Base-by-base conservation (phyloP, 495 filamentous ascomycete genomes). In the Lasiosphaeria hispida region DNA sequence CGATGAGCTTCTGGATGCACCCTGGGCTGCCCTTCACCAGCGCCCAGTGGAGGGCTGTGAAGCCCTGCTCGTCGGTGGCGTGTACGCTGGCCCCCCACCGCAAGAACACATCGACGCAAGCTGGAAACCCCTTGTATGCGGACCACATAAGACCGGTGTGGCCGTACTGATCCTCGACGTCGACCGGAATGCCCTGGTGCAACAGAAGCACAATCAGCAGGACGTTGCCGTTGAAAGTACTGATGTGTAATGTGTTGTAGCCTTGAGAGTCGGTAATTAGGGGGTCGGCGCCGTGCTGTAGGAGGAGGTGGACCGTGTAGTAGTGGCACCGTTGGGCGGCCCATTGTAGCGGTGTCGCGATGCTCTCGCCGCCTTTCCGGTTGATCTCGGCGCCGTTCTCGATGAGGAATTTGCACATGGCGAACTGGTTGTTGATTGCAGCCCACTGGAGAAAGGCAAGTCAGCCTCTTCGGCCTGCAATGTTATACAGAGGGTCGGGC, bases 71-170 rank as follows among this genome's bases (percentile, higher is more conserved):
- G 67, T 98, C 94, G 43, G 82, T 85, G 35, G 90, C 87, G 71
- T 95, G 91, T 14, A 96, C 89, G 69, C 91, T 92, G 35, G 94
- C 94, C 23, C 94, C 94, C 93, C 94, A 98, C 58, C 91, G 86
- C 55, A 98, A 72, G 64, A 96, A 94, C 18, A 97, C 73, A 69
- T 97, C 95, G 44, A 98, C 95, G 65, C 88, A 94, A 18, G 85
- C 85, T 0, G 91, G 87, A 68, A 83, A 96, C 15, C 95, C 95
- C 69, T 97, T 98, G 74, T 98, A 98, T 33, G 92, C 92, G 19
- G 95, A 90, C 94, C 94, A 98, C 94, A 98, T 98, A 51, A 98
- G 75, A 38, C 85, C 86, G 1, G 95, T 97, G 72, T 98, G 95
- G 10, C 90, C 88, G 64, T 89, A 88, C 51, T 87, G 80, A 74